Conservation (phyloP, 306 rosid genomes). For the Citrullus mucosospermus region DNA sequence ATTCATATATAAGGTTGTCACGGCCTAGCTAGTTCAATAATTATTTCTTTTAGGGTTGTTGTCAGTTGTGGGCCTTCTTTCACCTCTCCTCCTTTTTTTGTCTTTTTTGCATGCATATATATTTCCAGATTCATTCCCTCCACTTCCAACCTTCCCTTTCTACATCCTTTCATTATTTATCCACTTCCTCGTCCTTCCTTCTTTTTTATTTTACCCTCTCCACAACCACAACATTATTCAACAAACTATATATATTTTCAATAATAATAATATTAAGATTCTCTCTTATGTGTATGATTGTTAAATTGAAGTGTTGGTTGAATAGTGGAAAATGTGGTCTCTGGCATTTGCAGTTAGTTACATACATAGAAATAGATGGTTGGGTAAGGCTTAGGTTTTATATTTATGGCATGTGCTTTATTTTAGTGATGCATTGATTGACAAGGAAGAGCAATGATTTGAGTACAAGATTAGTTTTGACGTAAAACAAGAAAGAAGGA, state of each 20-base stretch:
- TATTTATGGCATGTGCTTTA: neutral
- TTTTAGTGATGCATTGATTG: neutral
- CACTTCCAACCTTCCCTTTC: neutral
- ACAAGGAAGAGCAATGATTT: neutral
- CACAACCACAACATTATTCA: neutral
- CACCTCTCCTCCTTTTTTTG: neutral
- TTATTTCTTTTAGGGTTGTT: too few species aligned
- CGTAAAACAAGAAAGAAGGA: neutral
- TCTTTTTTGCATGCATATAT: neutral
- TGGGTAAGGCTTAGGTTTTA: too few species aligned
- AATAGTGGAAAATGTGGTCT: too few species aligned
- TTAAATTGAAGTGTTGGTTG: too few species aligned
- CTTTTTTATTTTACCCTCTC: too few species aligned
- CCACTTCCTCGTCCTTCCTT: neutral
- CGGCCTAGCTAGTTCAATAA: too few species aligned
- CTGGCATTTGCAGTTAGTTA: too few species aligned
- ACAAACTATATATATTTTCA: too few species aligned
- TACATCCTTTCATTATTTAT: neutral
- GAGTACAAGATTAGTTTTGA: neutral
- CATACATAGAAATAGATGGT: too few species aligned
- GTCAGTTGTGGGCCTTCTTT: neutral
- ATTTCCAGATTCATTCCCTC: neutral
- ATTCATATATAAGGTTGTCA: too few species aligned
- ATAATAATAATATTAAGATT: too few species aligned
- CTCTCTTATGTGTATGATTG: too few species aligned